These are phyloP conservation scores for Aspergillus asperescens DNA, from an alignment of 495 filamentous ascomycete species.

Conservation along the genomic window DNA sequence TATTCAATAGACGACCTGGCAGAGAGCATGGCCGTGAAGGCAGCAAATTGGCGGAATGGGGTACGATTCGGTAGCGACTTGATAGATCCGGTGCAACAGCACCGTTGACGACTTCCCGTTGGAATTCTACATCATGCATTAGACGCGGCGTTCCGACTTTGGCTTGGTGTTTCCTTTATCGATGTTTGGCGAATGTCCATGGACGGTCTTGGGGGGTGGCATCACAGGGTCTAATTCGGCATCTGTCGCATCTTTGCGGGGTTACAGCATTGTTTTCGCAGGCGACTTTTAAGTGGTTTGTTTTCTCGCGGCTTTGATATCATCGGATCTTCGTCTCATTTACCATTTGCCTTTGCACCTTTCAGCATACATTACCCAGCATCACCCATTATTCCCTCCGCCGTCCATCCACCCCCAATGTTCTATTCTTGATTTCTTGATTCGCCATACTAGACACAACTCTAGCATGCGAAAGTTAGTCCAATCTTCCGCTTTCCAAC, in stretches of 20 bases:
- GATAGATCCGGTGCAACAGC: slow-evolving; percentile 9
- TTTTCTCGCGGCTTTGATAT: slow-evolving; percentile 11
- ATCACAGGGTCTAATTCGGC: slow-evolving; percentile 25
- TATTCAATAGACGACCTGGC: slow-evolving; percentile 66
- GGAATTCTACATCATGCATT: slow-evolving; percentile 32
- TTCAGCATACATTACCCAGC: slow-evolving; percentile 3
- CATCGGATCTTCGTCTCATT: slow-evolving; percentile 21
- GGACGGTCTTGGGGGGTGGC: slow-evolving; percentile 26
- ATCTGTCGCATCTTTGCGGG: slow-evolving; percentile 34
- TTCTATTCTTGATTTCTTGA: background rate
- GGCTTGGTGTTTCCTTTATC: slow-evolving; percentile 17
- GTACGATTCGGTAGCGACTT: slow-evolving; percentile 57
- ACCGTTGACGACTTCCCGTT: slow-evolving; percentile 11
- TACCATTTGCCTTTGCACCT: slow-evolving; percentile 18
- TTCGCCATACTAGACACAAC: background rate
- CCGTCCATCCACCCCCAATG: background rate
- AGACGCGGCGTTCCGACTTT: slow-evolving; percentile 35
- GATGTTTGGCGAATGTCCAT: slow-evolving; percentile 22
- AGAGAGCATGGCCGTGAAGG: slow-evolving; percentile 47
- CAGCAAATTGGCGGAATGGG: slow-evolving; percentile 61
- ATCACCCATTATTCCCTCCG: slow-evolving; percentile 4
- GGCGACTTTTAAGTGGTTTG: slow-evolving; percentile 15
- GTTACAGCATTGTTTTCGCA: slow-evolving; percentile 22
- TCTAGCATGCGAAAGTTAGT: background rate
- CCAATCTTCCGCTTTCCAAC: slow-evolving; percentile 11